phyloP scores from a whole-genome alignment of 495 filamentous ascomycete species.

The Neurospora sp. region DNA sequence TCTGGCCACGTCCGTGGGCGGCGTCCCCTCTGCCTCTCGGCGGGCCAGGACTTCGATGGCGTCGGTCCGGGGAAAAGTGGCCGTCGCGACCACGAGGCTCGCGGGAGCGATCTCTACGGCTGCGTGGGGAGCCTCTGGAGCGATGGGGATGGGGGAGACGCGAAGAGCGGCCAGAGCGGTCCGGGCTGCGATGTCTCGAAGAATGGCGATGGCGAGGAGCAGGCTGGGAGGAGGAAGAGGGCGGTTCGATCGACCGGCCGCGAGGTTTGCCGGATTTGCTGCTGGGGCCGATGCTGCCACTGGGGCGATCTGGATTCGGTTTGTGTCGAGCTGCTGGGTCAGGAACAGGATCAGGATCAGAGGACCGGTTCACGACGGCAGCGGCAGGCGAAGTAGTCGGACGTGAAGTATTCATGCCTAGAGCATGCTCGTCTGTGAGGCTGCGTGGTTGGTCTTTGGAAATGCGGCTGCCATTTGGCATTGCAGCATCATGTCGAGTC shows the following conservation, averaged over 20 bases:
- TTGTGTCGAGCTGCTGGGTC: not conserved
- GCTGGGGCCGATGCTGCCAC: conserved; percentile 2
- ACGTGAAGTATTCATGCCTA: conserved; percentile 31
- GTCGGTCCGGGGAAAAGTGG: conserved; percentile 19
- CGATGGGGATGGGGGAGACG: conserved; percentile 19
- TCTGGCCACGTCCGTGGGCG: not conserved
- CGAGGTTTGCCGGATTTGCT: conserved; percentile 11
- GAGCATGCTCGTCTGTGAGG: conserved; percentile 20
- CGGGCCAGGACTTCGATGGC: conserved; percentile 6
- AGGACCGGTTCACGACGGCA: conserved; percentile 20
- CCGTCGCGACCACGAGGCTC: conserved; percentile 25
- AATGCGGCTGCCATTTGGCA: conserved; percentile 26
- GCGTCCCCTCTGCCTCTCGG: conserved; percentile 17
- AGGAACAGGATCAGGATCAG: conserved; percentile 6
- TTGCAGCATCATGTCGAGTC: conserved; percentile 21
- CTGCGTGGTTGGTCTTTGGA: conserved; percentile 16
- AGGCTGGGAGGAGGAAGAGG: conserved; percentile 6
- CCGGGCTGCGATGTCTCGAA: conserved; percentile 24
- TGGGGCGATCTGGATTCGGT: not conserved
- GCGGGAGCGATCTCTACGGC: conserved; percentile 22
- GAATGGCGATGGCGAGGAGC: conserved; percentile 9
- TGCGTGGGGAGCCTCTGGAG: conserved; percentile 8
- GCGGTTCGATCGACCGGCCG: conserved; percentile 4
- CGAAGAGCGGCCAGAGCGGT: conserved; percentile 19
- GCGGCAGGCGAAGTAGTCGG: conserved; percentile 21